Base-by-base conservation (phyloP, 176 grass and related monocot genomes). In the Chrysopogon serrulatus region DNA sequence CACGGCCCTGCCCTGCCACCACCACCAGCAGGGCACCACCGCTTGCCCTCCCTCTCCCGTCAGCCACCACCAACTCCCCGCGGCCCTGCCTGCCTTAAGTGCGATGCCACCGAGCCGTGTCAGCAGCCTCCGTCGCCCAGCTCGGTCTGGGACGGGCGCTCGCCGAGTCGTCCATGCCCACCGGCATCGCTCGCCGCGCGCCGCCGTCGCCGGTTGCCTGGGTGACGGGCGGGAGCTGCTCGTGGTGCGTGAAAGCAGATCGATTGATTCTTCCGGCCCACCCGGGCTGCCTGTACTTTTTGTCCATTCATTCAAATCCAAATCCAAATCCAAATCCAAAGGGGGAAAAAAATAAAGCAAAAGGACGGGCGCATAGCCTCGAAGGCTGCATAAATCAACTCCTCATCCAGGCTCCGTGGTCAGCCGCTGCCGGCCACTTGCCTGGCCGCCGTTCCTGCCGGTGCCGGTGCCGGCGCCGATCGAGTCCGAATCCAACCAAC, bases 361-460 rank as follows among this genome's bases (percentile, higher is more conserved):
- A 67, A 51, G 42, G 32, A 36, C 10, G 13, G n/a, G n/a, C n/a
- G n/a, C n/a, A n/a, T n/a, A 28, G 23, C 88, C 78, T 81, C 83
- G 53, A 77, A 45, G 33, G 16, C 78, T 26, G 45, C 34, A 65
- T 48, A 47, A 42, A 82, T 65, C 16, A 65, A 36, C 44, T 82
- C 35, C 34, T 8, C 40, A 15, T 81, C 83, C 78, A 65, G 83
- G 83, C 37, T 61, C 84, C 44, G 31, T 23, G 60, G 88, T 90
- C 88, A 83, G 88, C 67, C 79, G 84, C 67, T 90, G 88, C 84
- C 84, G 79, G 84, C 84, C 73, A 90, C 84, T 83, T 90, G 88
- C 64, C 2, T 30, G 14, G 15, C 57, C 15, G 11, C 5, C 24
- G n/a, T n/a, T 4, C 27, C 27, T 42, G 11, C 5, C 3, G 42